phyloP scores from a whole-genome alignment of 495 filamentous ascomycete genomes.

The Staphylotrichum longicolle region DNA sequence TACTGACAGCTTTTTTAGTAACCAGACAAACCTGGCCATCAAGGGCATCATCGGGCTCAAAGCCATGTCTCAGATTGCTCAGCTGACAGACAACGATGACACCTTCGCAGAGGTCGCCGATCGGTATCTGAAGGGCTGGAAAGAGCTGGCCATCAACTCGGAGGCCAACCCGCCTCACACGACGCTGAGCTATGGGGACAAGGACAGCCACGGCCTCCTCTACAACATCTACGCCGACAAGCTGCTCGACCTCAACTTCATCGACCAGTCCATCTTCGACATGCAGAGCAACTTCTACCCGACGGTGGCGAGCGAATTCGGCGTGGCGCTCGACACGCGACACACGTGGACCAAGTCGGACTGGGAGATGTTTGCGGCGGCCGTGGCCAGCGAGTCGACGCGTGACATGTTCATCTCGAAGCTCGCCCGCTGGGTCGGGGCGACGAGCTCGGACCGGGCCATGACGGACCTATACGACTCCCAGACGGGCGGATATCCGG shows the following conservation, averaged over 20 bases:
- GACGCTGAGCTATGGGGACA: conserved; percentile 59
- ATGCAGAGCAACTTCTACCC: conserved; percentile 81
- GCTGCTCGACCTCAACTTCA: conserved; percentile 66
- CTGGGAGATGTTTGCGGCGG: conserved; percentile 84
- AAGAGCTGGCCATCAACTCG: conserved; percentile 66
- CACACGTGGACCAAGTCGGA: conserved; percentile 83
- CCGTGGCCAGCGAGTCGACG: conserved; percentile 61
- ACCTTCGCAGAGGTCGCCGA: conserved; percentile 66
- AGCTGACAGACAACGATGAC: conserved; percentile 56
- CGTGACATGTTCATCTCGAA: conserved; percentile 64
- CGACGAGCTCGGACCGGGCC: conserved; percentile 66
- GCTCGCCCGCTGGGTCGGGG: conserved; percentile 73
- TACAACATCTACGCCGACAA: conserved; percentile 87
- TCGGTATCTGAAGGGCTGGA: conserved; percentile 74
- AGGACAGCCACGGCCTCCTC: conserved; percentile 59
- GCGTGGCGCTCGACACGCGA: conserved; percentile 79
- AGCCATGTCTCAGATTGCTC: conserved; percentile 79
- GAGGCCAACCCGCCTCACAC: conserved; percentile 66
- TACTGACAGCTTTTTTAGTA: conserved; percentile 35
- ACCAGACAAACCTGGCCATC: conserved; percentile 90
- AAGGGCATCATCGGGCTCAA: conserved; percentile 95
- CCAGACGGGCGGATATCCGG: conserved; percentile 55
- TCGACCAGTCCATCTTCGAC: conserved; percentile 71
- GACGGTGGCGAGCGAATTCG: conserved; percentile 67
- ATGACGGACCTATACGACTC: conserved; percentile 82